These are phyloP conservation scores for Chrysosporium keratinophilum DNA, from an alignment of 2,329 filamentous ascomycete species.

Conservation along the genomic window DNA sequence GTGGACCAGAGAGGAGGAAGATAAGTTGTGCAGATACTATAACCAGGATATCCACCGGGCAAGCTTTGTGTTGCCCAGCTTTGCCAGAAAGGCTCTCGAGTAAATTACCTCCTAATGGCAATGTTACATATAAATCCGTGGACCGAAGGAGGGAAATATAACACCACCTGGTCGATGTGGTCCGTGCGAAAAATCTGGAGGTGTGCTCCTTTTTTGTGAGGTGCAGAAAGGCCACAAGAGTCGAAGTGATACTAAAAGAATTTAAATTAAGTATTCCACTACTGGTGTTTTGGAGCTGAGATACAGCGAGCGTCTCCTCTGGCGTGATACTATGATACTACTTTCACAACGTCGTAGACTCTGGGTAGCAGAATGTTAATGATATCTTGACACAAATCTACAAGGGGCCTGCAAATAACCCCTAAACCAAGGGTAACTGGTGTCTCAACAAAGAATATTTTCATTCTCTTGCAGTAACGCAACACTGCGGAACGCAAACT, in stretches of 20 bases:
- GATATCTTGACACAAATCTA: neutral
- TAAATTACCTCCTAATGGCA: neutral
- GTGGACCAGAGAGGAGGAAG: conserved; percentile 81
- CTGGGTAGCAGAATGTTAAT: neutral
- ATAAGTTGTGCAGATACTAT: conserved; percentile 91
- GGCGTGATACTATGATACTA: no score
- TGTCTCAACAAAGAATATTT: neutral
- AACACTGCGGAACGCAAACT: neutral
- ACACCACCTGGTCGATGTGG: neutral
- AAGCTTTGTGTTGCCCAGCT: conserved; percentile 84
- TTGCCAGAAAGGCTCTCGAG: conserved; percentile 60
- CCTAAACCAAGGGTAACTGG: neutral
- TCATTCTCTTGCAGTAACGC: neutral
- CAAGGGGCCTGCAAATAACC: neutral
- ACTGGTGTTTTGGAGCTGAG: no score
- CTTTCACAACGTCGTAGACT: neutral
- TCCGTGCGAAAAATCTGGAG: neutral
- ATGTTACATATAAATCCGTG: neutral
- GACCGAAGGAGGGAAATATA: neutral
- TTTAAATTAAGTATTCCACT: no score
- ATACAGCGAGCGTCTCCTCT: no score
- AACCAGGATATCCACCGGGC: conserved; percentile 94
- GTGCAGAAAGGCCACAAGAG: no score
- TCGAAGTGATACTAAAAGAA: no score
- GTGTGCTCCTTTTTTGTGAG: neutral